A percentile compares a stretch with the other conserved stretches of the same genome.
Conservation (phyloP, 768 basidiomycete species). For the Podaxis carcinomalis region DNA sequence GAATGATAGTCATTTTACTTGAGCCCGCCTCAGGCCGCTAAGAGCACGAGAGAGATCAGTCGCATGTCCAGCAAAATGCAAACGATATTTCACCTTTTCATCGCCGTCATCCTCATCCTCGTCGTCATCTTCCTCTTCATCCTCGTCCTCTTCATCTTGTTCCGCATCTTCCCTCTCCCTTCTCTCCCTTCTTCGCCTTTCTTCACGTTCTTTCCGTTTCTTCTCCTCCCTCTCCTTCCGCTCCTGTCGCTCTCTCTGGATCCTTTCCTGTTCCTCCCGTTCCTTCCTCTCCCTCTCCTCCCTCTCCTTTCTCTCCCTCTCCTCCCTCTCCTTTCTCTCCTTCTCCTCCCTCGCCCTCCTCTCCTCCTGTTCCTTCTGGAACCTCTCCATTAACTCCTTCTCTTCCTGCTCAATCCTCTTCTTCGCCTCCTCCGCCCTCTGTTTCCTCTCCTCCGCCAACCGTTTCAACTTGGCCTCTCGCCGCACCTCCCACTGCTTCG, state of each 20-base stretch:
- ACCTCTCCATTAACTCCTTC: slow-evolving; percentile 1
- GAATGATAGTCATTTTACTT: background rate
- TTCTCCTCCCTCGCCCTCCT: slow-evolving; percentile 2
- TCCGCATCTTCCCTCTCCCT: background rate
- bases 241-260: background rate
- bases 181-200: background rate
- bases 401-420: slow-evolving; percentile 2
- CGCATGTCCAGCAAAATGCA: background rate
- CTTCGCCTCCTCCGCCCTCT: background rate
- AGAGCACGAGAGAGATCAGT: background rate
- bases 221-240: background rate
- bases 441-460: slow-evolving; percentile 3
- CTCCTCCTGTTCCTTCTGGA: slow-evolving; percentile 1
- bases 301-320: background rate
- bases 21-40: background rate
- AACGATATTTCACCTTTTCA: background rate
- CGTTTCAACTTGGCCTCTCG: background rate
- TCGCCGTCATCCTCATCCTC: background rate
- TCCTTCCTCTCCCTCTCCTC: slow-evolving; percentile 1
- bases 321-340: background rate
- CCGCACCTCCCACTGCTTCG: slow-evolving; percentile 18
- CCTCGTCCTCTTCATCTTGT: background rate
- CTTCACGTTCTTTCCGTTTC: background rate
- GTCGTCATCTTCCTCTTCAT: background rate
- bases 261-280: background rate